Evolutionary conservation across 2,329 filamentous ascomycete species (phyloP).

Genomic region (Myriosclerotinia duriaeana): DNA sequence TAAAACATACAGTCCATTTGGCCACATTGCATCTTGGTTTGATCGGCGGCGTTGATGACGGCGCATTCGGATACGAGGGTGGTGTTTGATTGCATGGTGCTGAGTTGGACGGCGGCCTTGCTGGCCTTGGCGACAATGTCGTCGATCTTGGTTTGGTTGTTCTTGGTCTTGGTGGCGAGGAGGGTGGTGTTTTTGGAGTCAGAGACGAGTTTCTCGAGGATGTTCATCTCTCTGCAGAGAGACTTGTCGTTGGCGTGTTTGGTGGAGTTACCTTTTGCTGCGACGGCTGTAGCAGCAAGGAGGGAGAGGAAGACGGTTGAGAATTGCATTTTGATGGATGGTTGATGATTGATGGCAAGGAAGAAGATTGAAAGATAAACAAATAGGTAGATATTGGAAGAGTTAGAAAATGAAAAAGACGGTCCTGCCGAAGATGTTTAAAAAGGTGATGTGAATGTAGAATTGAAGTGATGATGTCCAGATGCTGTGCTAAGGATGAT

Average conservation of each 20-base stretch:
- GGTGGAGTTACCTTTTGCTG: slow-evolving; percentile 39
- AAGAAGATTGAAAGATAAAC: slow-evolving; percentile 29
- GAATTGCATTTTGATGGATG: slow-evolving; percentile 31
- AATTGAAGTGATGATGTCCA: slow-evolving; percentile 22
- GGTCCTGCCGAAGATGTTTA: slow-evolving; percentile 15
- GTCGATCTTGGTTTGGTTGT: slow-evolving; percentile 44
- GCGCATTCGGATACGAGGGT: slow-evolving; percentile 43
- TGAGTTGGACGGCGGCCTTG: slow-evolving; percentile 37
- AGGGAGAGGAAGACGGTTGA: slow-evolving; percentile 33
- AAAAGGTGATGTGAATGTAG: neutral
- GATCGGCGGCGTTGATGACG: slow-evolving; percentile 38
- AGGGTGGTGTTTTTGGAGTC: slow-evolving; percentile 43
- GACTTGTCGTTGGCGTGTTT: slow-evolving; percentile 38
- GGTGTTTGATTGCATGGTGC: slow-evolving; percentile 41
- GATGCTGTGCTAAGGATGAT: slow-evolving; percentile 5
- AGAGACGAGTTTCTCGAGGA: slow-evolving; percentile 38
- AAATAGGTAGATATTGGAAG: neutral
- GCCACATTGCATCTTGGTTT: slow-evolving; percentile 24
- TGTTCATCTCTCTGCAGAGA: slow-evolving; percentile 41
- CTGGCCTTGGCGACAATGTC: slow-evolving; percentile 44
- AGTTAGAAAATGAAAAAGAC: slow-evolving; percentile 7
- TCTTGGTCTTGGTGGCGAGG: slow-evolving; percentile 41
- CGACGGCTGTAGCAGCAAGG: slow-evolving; percentile 32
- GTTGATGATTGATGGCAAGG: neutral
- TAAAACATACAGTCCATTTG: slow-evolving; percentile 11